phyloP scores from a whole-genome alignment of 2,329 filamentous ascomycete genomes.

The Akanthomyces muscarius region DNA sequence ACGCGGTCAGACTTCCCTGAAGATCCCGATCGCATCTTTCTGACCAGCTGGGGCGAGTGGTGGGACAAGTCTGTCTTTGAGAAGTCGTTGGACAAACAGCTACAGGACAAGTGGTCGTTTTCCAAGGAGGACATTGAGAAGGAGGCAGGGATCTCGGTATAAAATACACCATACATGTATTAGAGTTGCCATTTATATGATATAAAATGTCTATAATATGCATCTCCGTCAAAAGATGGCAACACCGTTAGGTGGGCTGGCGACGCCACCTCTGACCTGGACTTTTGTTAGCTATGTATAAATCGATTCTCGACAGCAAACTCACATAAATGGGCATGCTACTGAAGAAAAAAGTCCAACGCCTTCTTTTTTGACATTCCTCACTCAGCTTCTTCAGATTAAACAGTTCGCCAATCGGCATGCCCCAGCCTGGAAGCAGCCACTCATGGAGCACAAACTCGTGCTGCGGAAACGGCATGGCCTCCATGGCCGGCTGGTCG shows the following conservation, averaged over 20 bases:
- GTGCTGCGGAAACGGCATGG: constrained; percentile 37
- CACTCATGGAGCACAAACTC: constrained; percentile 39
- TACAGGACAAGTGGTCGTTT: constrained; percentile 51
- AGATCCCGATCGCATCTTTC: constrained; percentile 49
- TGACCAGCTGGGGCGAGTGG: constrained; percentile 56
- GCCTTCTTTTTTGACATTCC: constrained; percentile 29
- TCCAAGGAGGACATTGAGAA: constrained; percentile 45
- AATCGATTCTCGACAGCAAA: background rate
- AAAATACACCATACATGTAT: background rate
- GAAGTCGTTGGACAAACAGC: constrained; percentile 38
- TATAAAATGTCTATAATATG: no score
- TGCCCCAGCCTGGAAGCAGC: constrained; percentile 47
- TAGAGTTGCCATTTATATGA: no score
- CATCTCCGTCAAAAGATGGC: constrained; percentile 31
- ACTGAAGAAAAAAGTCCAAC: constrained; percentile 40
- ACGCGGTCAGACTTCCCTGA: constrained; percentile 44
- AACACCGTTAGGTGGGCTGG: constrained; percentile 36
- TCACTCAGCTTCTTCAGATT: constrained; percentile 38
- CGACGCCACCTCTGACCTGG: constrained; percentile 34
- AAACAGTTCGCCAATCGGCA: constrained; percentile 48
- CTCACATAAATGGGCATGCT: constrained; percentile 34
- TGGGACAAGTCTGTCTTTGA: constrained; percentile 44
- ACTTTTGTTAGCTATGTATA: background rate
- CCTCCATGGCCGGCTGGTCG: constrained; percentile 51
- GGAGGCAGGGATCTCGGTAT: constrained; percentile 30